A percentile compares a stretch with the other conserved stretches of the same genome.
Evolutionary conservation across 1,139 yeast species (phyloP).

Genomic region (Zhuliangozyma parablackwelliae): DNA sequence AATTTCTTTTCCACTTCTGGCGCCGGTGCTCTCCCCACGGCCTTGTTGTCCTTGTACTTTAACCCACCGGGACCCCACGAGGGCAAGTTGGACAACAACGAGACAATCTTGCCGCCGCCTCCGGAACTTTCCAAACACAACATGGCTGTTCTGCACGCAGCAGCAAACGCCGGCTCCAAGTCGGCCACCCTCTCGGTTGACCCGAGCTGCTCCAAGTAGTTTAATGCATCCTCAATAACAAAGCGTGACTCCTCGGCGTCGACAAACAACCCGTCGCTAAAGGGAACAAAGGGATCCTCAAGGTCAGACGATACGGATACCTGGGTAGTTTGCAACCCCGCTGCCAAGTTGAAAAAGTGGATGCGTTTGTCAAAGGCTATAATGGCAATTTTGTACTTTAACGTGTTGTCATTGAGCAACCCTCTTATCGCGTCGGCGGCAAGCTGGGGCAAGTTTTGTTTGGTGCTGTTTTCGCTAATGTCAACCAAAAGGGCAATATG

Average conservation of each 20-base stretch:
- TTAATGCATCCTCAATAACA: slow-evolving; percentile 66
- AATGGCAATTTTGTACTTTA: slow-evolving; percentile 44
- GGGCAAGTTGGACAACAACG: slow-evolving; percentile 67
- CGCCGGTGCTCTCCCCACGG: slow-evolving; percentile 31
- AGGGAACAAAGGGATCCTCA: slow-evolving; percentile 79
- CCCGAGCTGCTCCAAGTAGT: slow-evolving; percentile 48
- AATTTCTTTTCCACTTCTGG: slow-evolving; percentile 55
- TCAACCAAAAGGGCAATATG: slow-evolving; percentile 80
- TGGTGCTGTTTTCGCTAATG: slow-evolving; percentile 58
- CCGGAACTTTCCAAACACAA: slow-evolving; percentile 58
- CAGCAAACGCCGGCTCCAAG: slow-evolving; percentile 73
- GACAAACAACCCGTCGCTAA: slow-evolving; percentile 73
- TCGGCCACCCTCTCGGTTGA: slow-evolving; percentile 43
- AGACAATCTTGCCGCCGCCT: slow-evolving; percentile 85
- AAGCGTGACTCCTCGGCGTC: slow-evolving; percentile 64
- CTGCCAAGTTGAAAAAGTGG: slow-evolving; percentile 68
- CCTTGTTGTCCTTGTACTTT: slow-evolving; percentile 43
- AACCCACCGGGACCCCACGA: slow-evolving; percentile 84
- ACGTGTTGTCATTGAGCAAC: slow-evolving; percentile 32
- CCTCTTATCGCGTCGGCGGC: slow-evolving; percentile 72
- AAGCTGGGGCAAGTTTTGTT: slow-evolving; percentile 60
- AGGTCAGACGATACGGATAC: slow-evolving; percentile 68
- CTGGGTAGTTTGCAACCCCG: slow-evolving; percentile 55
- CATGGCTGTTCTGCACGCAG: slow-evolving; percentile 69
- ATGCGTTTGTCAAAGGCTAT: slow-evolving; percentile 72